A percentile compares a stretch with the other conserved stretches of the same genome.
phyloP scores from a whole-genome alignment of 2,329 filamentous ascomycete genomes.

The Atkinsonella texensis region DNA sequence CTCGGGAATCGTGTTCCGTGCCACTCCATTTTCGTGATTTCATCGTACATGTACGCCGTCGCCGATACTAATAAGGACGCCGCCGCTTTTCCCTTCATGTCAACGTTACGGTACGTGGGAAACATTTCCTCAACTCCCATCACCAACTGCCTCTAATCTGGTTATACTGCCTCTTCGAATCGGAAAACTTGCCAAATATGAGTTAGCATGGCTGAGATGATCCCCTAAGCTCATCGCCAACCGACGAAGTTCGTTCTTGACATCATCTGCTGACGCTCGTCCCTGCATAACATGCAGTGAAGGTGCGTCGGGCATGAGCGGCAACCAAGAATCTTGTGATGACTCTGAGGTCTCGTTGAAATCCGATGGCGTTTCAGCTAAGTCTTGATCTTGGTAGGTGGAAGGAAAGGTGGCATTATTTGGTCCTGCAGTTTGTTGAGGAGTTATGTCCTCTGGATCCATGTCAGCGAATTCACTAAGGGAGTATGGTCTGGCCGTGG shows the following conservation, averaged over 20 bases:
- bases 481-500: slow-evolving; percentile 21
- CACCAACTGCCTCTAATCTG: slow-evolving; percentile 9
- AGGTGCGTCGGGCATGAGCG: slow-evolving; percentile 32
- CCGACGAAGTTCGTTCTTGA: slow-evolving; percentile 37
- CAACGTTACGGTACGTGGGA: too few relatives aligned
- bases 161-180: slow-evolving; percentile 22
- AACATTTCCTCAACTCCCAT: neutral
- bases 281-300: slow-evolving; percentile 42
- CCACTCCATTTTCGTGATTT: neutral
- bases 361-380: slow-evolving; percentile 11
- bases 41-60: neutral
- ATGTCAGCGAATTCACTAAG: slow-evolving; percentile 29
- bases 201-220: slow-evolving; percentile 34
- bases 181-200: slow-evolving; percentile 30
- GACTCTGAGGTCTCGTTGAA: slow-evolving; percentile 8
- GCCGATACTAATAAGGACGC: too few relatives aligned
- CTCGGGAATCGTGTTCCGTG: neutral
- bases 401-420: slow-evolving; percentile 3
- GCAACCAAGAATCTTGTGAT: slow-evolving; percentile 15
- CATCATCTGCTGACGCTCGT: slow-evolving; percentile 36
- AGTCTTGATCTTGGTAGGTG: slow-evolving; percentile 9
- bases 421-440: slow-evolving; percentile 18
- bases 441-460: slow-evolving; percentile 24
- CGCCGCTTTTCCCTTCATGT: too few relatives aligned
- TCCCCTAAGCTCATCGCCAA: slow-evolving; percentile 37